A percentile compares a stretch with the other conserved stretches of the same genome.
Evolutionary conservation across 345 rosid species (phyloP).

Genomic region (Murraya koenigii): DNA sequence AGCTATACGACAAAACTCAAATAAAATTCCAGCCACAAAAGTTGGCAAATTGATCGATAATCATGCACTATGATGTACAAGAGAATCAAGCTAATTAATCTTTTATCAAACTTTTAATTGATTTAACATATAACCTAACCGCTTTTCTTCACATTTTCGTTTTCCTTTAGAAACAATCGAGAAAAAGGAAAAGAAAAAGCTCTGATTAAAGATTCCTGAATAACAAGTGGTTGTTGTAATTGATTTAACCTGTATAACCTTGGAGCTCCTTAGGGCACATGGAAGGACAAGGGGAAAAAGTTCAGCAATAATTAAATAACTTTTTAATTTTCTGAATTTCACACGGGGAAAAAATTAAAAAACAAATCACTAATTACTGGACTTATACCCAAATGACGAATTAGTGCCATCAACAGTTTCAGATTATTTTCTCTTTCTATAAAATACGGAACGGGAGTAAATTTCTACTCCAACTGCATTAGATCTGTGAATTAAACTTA

Average conservation of each 20-base stretch:
- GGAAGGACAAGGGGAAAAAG: conserved; percentile 26
- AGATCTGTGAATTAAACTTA: too few relatives aligned
- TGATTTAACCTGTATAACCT: background rate
- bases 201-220: conserved; percentile 30
- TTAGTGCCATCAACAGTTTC: too few relatives aligned
- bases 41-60: background rate
- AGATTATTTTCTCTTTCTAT: too few relatives aligned
- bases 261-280: conserved; percentile 26
- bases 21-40: background rate
- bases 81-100: background rate
- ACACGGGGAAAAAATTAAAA: background rate
- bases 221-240: conserved; percentile 13
- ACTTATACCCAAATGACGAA: background rate
- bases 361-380: background rate
- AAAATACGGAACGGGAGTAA: too few relatives aligned
- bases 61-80: background rate
- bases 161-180: background rate
- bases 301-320: conserved; percentile 6
- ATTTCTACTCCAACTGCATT: too few relatives aligned
- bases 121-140: conserved; percentile 15
- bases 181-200: background rate
- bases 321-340: background rate
- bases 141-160: background rate
- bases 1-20: conserved; percentile 12
- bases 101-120: conserved; percentile 1